Base-by-base conservation (phyloP, 495 filamentous ascomycete genomes). In the Geopyxis carbonaria region DNA sequence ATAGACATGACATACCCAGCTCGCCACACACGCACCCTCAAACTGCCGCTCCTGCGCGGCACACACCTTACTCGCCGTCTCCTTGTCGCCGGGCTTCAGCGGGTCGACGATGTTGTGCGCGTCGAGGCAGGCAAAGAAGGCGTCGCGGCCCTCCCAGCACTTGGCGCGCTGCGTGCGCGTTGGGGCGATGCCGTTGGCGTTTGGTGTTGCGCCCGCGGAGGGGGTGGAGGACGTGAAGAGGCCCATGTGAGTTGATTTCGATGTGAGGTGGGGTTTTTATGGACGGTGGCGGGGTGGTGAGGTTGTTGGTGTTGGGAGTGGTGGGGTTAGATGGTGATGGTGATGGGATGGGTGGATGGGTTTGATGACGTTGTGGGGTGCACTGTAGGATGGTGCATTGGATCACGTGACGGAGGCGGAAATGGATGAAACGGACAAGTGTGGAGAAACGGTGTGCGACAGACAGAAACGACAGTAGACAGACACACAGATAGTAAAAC, bases 101-200 rank as follows among this genome's bases (percentile, higher is more conserved):
- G 75, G 66, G 51, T 97, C 87, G 15, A 93, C 46, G 47, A 97
- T 93, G 43, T 71, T 66, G 60, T 81, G 65, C 35, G 64, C 62
- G 51, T 93, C 84, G 5, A 97, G 64, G 48, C 89, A 97, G 19
- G 62, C 58, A 59, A 89, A 95, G 64, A 86, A 97, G 23, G 50
- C 54, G 57, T 97, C 89, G 20, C 89, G 72, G 11, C 77, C 75
- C 34, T 78, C 77, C 77, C 81, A 97, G 70, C 89, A 97, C 31
- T 66, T 63, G 32, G 73, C 64, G 41, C 89, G 75, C 51, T 83
- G 76, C 34, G 64, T 66, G 38, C 87, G 76, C 44, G 77, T 74
- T 1, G 89, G 89, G 1, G 80, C 76, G 43, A 77, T 71, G 54
- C 69, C 71, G 44, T 73, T 73, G 38, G 69, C 13, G 16, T 27